phyloP scores from a whole-genome alignment of 805 yeast species.

The Candida ortonii region DNA sequence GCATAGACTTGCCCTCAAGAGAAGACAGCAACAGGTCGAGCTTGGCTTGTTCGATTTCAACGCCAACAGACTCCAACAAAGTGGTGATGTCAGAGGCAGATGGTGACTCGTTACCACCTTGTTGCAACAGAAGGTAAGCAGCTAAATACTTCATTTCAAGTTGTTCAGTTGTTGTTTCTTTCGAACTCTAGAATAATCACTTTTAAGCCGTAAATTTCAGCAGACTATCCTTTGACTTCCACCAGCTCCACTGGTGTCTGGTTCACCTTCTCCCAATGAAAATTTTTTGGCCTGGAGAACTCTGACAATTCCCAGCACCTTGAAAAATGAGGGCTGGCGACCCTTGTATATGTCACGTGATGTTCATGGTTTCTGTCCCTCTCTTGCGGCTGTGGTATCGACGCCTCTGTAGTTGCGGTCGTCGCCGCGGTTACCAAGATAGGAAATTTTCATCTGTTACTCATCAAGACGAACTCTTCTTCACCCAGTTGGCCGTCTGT shows the following conservation, averaged over 20 bases:
- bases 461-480: too few relatives aligned
- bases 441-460: too few relatives aligned
- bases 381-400: too few relatives aligned
- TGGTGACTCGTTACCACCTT: conserved; percentile 95
- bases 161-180: conserved; percentile 11
- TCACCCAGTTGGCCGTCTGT: too few relatives aligned
- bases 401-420: too few relatives aligned
- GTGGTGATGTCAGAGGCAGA: conserved; percentile 86
- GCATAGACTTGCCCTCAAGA: conserved; percentile 89
- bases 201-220: conserved; percentile 59
- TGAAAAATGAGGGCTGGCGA: conserved; percentile 1
- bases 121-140: conserved; percentile 97
- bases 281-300: too few relatives aligned
- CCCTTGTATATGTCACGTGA: too few relatives aligned
- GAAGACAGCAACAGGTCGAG: conserved; percentile 75
- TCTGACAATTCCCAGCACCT: not conserved
- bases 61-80: conserved; percentile 91
- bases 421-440: too few relatives aligned
- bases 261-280: too few relatives aligned
- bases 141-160: conserved; percentile 96
- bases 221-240: conserved; percentile 75
- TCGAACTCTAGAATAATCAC: conserved; percentile 61
- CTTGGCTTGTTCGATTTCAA: conserved; percentile 90
- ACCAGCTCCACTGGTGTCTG: too few relatives aligned
- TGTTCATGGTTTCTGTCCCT: too few relatives aligned